Conservation (phyloP, 192 early-diverging fungal species). For the Backusella sp. region DNA sequence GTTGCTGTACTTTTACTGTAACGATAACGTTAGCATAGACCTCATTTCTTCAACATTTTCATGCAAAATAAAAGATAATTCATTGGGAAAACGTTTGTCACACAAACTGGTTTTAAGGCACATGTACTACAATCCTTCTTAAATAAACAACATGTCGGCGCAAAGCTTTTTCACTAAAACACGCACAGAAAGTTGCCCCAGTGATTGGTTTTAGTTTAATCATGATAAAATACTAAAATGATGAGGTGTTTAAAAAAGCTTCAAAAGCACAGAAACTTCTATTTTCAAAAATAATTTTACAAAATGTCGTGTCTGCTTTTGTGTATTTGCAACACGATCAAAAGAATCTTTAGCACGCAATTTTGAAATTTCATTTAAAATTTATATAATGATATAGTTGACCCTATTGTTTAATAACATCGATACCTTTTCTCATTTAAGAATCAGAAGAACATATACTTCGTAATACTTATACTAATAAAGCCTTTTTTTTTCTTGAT, state of each 20-base stretch:
- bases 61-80: slow-evolving; percentile 6
- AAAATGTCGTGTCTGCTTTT: not conserved
- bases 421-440: not conserved
- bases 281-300: not conserved
- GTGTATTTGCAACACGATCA: not conserved
- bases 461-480: not conserved
- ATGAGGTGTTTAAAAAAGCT: not conserved
- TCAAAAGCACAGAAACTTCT: too few species aligned
- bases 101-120: not conserved
- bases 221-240: slow-evolving; percentile 5
- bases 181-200: not conserved
- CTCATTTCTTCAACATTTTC: not conserved
- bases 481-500: not conserved
- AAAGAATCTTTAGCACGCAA: not conserved
- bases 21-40: not conserved
- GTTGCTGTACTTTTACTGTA: not conserved
- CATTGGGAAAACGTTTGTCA: not conserved
- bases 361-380: not conserved
- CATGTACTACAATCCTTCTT: not conserved
- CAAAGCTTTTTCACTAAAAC: not conserved
- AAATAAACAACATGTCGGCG: not conserved
- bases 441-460: not conserved
- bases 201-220: not conserved
- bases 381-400: not conserved
- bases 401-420: not conserved